Base-by-base conservation (phyloP, 1,284 basidiomycete species). In the Schizophyllum commune region DNA sequence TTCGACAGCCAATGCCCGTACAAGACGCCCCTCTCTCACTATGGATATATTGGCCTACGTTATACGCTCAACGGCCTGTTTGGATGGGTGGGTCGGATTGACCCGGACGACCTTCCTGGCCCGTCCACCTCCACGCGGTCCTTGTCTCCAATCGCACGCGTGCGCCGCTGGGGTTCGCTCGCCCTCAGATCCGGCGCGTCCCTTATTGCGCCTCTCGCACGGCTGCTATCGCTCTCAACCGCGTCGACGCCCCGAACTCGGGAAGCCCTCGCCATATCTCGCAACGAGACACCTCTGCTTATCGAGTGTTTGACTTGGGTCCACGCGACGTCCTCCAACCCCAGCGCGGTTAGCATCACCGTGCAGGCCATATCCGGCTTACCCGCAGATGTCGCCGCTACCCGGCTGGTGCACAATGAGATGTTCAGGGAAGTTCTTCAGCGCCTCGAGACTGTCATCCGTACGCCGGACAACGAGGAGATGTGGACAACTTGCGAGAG, bases 1-100 rank as follows among this genome's bases (percentile, higher is more conserved):
- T 68, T 73, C 39, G 63, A 69, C 52, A 69, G 70, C 32, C 67
- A 76, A 55, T 77, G 70, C 60, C 75, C 75, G 1, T 77, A 75
- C 58, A 69, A 69, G 55, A 76, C 74, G 0, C 75, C 76, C 17
- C 65, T 77, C n/a, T 75, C 77, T 11, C 39, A 47, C 13, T 17
- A 13, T 17, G 39, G 9, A 3, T 47, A 47, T 9, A 47, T 47
- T 8, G 9, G 13, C 39, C 17, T 47, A 8, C 39, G 17, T 2
- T 47, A 47, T 47, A 9, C 17, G 13, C 39, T 47, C 39, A 47
- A 47, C 9, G 9, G 13, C 13, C 9, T 17, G 3, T 17, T 47
- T 2, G 39, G 17, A 47, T 47, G 39, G 39, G 13, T 47, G 2
- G 4, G 39, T 8, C 13, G 39, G 39, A 13, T 11, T 8, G 39